These are phyloP conservation scores for Ustilago shanxiensis DNA, from an alignment of 1,284 basidiomycete species.

Conservation along the genomic window DNA sequence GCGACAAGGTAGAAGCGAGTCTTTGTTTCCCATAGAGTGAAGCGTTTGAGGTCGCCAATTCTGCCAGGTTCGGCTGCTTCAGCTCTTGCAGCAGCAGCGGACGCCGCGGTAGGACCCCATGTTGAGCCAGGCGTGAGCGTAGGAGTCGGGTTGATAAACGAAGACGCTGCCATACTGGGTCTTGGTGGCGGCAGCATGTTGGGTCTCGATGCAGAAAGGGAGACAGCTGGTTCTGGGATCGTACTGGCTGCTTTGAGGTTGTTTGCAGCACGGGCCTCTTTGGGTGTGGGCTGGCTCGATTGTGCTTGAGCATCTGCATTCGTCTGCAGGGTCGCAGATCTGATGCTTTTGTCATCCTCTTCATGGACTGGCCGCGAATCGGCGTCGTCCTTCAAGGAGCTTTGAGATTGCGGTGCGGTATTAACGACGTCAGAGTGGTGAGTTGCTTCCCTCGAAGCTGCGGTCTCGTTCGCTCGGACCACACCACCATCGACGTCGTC, in stretches of 20 bases:
- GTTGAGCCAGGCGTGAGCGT: slow-evolving; percentile 51
- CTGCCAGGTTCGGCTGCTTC: slow-evolving; percentile 52
- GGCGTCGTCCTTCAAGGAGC: neutral
- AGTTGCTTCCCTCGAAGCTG: neutral
- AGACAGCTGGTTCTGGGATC: slow-evolving; percentile 49
- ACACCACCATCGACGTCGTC: neutral
- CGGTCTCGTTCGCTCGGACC: neutral
- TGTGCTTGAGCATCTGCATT: slow-evolving; percentile 7
- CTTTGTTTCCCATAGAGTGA: slow-evolving; percentile 68
- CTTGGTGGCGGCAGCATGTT: slow-evolving; percentile 46
- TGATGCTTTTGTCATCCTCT: neutral
- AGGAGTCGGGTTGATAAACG: slow-evolving; percentile 45
- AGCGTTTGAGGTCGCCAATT: slow-evolving; percentile 62
- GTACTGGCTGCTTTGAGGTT: slow-evolving; percentile 43
- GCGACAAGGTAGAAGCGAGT: slow-evolving; percentile 68
- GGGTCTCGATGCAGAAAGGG: slow-evolving; percentile 37
- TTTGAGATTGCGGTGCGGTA: neutral
- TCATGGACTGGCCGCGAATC: neutral
- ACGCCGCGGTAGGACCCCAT: slow-evolving; percentile 47
- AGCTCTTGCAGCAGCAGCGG: slow-evolving; percentile 44
- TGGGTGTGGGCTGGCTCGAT: slow-evolving; percentile 6
- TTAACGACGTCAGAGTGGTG: neutral
- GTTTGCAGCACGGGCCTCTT: slow-evolving; percentile 32
- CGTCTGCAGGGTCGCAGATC: neutral
- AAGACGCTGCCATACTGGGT: slow-evolving; percentile 47